Percentiles rank a stretch among this genome's conserved stretches.
Evolutionary conservation across 2,329 filamentous ascomycete genomes (phyloP).

Genomic region (Colletotrichum sp.): DNA sequence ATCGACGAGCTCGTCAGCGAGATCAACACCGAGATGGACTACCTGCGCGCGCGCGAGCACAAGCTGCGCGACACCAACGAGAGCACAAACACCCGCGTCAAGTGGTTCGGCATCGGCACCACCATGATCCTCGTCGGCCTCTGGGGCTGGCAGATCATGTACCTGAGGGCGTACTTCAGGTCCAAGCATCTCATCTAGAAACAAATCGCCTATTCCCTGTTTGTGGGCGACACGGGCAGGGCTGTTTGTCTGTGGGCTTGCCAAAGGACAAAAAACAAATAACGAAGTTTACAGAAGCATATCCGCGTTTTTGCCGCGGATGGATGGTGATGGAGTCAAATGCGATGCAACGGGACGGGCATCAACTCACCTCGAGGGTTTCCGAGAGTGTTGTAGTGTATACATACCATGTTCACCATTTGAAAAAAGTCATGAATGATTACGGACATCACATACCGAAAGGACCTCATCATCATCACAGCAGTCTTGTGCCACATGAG

Average conservation of each 20-base stretch:
- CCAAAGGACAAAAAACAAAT: background rate
- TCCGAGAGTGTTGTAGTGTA: constrained; percentile 19
- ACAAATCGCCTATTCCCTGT: background rate
- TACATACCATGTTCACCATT: constrained; percentile 15
- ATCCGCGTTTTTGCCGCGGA: background rate
- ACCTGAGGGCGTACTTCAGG: constrained; percentile 96
- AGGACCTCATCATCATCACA: background rate
- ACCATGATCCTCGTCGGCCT: constrained; percentile 89
- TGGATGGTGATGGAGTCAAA: background rate
- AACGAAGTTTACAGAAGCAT: constrained; percentile 6
- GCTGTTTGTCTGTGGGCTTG: background rate
- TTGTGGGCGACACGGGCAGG: background rate
- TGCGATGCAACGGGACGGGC: constrained; percentile 12
- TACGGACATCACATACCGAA: constrained; percentile 1
- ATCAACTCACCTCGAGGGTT: constrained; percentile 17
- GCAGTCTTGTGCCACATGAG: background rate
- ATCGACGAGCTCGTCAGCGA: constrained; percentile 91
- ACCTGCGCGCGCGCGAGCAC: constrained; percentile 87
- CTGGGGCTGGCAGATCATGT: constrained; percentile 97
- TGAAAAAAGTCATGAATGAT: constrained; percentile 22
- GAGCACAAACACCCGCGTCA: constrained; percentile 98
- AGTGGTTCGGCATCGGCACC: constrained; percentile 96
- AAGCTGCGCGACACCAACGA: constrained; percentile 98
- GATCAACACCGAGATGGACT: constrained; percentile 95
- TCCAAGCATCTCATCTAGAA: constrained; percentile 73